Percentiles rank a stretch among this genome's conserved stretches.
These are phyloP conservation scores for Chenopodium quinoa DNA, from an alignment of 148 eudicot genomes.

Conservation along the genomic window DNA sequence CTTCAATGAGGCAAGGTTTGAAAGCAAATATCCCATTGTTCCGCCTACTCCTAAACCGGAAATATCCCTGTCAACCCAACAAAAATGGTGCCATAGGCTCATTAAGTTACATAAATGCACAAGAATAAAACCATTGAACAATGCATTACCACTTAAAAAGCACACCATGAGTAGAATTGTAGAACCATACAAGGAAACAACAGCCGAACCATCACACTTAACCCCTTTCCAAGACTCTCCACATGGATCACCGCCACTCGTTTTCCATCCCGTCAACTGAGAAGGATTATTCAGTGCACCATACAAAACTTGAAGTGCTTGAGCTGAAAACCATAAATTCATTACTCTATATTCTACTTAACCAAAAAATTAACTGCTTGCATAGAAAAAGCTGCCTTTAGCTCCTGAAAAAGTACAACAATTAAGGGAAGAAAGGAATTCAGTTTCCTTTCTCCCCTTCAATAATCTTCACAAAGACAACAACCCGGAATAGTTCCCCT, in stretches of 20 bases:
- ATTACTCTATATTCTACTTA: too few species aligned
- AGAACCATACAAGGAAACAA: slow-evolving; percentile 68
- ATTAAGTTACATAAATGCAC: slow-evolving; percentile 16
- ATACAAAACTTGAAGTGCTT: slow-evolving; percentile 82
- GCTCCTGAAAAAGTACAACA: not conserved
- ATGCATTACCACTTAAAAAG: slow-evolving; percentile 6
- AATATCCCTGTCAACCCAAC: slow-evolving; percentile 56
- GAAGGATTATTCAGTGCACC: slow-evolving; percentile 72
- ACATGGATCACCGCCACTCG: slow-evolving; percentile 90
- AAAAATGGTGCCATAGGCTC: slow-evolving; percentile 9
- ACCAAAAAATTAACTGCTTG: too few species aligned
- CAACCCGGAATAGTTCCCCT: not conserved
- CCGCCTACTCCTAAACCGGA: slow-evolving; percentile 80
- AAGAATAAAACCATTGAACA: not conserved
- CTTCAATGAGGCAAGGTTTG: slow-evolving; percentile 53
- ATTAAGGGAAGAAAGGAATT: not conserved
- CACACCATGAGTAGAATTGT: slow-evolving; percentile 9
- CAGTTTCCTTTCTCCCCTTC: not conserved
- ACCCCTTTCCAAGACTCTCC: slow-evolving; percentile 94
- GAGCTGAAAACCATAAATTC: slow-evolving; percentile 44
- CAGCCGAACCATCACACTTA: slow-evolving; percentile 78
- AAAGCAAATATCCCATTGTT: slow-evolving; percentile 81
- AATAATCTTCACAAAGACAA: not conserved
- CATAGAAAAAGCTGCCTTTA: slow-evolving; percentile 1
- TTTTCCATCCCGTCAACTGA: slow-evolving; percentile 78